These are phyloP conservation scores for Inonotus hispidus DNA, from an alignment of 1,284 basidiomycete genomes.

Conservation along the genomic window DNA sequence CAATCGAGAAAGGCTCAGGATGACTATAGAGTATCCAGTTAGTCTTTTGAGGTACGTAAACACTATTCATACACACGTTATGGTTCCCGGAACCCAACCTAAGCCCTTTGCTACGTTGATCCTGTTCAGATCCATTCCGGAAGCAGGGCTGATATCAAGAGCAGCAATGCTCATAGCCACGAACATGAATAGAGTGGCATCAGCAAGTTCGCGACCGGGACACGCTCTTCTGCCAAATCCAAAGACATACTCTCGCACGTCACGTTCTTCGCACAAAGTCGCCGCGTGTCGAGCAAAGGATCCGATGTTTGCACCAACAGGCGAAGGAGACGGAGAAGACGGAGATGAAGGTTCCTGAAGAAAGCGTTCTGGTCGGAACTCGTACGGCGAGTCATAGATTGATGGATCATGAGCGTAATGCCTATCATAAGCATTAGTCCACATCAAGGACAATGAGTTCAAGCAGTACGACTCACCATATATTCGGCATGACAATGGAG, in stretches of 20 bases:
- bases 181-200: constrained; percentile 20
- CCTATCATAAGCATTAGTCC: not conserved
- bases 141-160: constrained; percentile 1
- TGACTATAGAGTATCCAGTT: constrained; percentile 16
- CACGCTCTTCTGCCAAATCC: constrained; percentile 17
- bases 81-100: constrained; percentile 9
- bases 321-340: not conserved
- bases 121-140: not conserved
- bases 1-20: constrained; percentile 22
- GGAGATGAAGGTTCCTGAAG: constrained; percentile 2
- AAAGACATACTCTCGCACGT: constrained; percentile 13
- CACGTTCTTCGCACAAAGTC: constrained; percentile 2
- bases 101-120: not conserved
- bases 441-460: not conserved
- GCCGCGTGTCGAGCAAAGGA: constrained; percentile 2
- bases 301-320: not conserved
- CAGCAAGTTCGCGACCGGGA: constrained; percentile 19
- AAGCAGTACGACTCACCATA: constrained; percentile 8
- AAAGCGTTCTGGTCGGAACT: constrained; percentile 20
- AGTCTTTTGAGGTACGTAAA: not conserved
- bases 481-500: constrained; percentile 17
- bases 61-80: constrained; percentile 11
- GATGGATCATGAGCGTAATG: constrained; percentile 14
- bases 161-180: constrained; percentile 15
- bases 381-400: constrained; percentile 16